Percentiles rank a stretch among this genome's conserved stretches.
phyloP scores from a whole-genome alignment of 192 early-diverging fungal genomes.

The Pilaira anomala region DNA sequence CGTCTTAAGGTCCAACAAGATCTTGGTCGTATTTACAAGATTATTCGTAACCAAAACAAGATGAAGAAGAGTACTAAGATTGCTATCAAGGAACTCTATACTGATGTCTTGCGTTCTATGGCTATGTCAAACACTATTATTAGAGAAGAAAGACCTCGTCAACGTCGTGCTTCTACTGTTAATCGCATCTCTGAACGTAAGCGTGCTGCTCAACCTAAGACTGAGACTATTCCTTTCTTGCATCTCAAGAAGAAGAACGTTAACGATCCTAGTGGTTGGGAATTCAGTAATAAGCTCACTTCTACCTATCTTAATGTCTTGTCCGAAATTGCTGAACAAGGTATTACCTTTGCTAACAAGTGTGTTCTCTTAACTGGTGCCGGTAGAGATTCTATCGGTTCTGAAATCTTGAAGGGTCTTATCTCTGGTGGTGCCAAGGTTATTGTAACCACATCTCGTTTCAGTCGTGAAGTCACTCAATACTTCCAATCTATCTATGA shows the following conservation, averaged over 20 bases:
- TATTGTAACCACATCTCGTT: constrained; percentile 89
- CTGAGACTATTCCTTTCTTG: constrained; percentile 74
- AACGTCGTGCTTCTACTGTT: constrained; percentile 46
- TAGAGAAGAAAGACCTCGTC: constrained; percentile 53
- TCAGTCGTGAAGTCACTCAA: constrained; percentile 72
- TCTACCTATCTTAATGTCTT: constrained; percentile 81
- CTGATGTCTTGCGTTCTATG: constrained; percentile 70
- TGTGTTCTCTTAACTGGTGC: constrained; percentile 87
- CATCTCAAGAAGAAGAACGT: constrained; percentile 70
- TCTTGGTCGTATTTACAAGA: constrained; percentile 73
- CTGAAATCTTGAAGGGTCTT: constrained; percentile 77
- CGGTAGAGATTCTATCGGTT: constrained; percentile 87
- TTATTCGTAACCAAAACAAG: constrained; percentile 73
- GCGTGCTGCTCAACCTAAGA: constrained; percentile 44
- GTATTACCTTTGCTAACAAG: constrained; percentile 83
- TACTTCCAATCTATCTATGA: constrained; percentile 90
- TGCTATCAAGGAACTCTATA: constrained; percentile 65
- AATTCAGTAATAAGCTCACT: constrained; percentile 76
- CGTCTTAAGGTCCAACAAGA: constrained; percentile 77
- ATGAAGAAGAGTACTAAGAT: constrained; percentile 73
- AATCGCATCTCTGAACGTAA: constrained; percentile 46
- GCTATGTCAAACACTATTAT: constrained; percentile 72
- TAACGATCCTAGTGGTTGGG: constrained; percentile 73
- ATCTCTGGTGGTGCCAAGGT: constrained; percentile 86
- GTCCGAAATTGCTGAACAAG: constrained; percentile 73